Percentiles rank a stretch among this genome's conserved stretches.
phyloP scores from a whole-genome alignment of 2,329 filamentous ascomycete species.

The Cladosporium sp. region DNA sequence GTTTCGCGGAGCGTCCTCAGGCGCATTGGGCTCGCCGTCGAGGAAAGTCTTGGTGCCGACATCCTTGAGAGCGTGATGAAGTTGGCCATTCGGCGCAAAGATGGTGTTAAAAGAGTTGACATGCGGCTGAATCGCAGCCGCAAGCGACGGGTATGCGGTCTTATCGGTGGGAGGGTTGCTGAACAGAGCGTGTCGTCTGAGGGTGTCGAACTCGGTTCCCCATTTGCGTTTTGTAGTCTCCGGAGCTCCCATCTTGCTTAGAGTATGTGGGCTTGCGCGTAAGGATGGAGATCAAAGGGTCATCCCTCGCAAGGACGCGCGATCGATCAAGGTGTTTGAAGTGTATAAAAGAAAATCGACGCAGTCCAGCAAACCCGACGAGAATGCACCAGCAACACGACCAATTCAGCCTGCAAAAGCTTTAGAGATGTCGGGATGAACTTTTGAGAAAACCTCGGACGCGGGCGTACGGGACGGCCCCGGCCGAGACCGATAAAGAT shows the following conservation, averaged over 20 bases:
- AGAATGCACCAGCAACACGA: conserved; percentile 8
- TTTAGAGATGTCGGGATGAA: too few species aligned
- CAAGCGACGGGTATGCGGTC: conserved; percentile 81
- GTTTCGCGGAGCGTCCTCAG: conserved; percentile 59
- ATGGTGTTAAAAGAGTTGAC: conserved; percentile 94
- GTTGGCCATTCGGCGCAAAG: conserved; percentile 67
- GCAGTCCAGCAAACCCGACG: conserved; percentile 1
- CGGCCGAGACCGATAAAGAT: neutral
- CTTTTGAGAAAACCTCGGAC: neutral
- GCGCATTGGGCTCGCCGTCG: conserved; percentile 61
- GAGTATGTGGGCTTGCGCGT: conserved; percentile 5
- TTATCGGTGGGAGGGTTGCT: conserved; percentile 81
- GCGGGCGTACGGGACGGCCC: neutral
- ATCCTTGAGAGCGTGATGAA: conserved; percentile 75
- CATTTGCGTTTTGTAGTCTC: conserved; percentile 53
- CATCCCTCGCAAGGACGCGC: conserved; percentile 2
- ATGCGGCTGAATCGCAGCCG: conserved; percentile 83
- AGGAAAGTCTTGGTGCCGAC: conserved; percentile 87
- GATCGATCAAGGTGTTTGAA: neutral
- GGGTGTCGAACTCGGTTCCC: conserved; percentile 81
- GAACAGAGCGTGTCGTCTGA: conserved; percentile 85
- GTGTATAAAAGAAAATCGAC: neutral
- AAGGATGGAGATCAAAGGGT: neutral
- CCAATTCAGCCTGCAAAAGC: conserved; percentile 1
- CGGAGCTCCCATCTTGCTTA: conserved; percentile 29